phyloP scores from a whole-genome alignment of 2,329 filamentous ascomycete species.

The Fusarium tjaetaba region DNA sequence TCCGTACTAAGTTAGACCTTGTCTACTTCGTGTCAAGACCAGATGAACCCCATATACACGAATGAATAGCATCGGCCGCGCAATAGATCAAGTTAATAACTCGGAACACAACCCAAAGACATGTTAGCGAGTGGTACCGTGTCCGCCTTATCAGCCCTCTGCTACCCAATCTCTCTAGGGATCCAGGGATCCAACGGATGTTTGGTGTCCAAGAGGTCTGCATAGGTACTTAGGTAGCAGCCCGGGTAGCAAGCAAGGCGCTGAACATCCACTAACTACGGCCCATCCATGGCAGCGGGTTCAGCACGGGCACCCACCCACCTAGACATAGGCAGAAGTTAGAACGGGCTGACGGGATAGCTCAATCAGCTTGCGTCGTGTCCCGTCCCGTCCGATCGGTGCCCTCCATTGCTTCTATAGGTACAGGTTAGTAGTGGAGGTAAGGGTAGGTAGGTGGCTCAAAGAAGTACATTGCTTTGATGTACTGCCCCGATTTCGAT shows the following conservation, averaged over 20 bases:
- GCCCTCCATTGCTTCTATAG: not conserved
- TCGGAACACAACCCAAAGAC: not conserved
- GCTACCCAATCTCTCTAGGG: not conserved
- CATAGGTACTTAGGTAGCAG: not conserved
- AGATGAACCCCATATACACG: not conserved
- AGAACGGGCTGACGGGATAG: no score
- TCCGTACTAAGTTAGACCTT: not conserved
- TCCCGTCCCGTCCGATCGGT: conserved; percentile 18
- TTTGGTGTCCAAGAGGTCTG: conserved; percentile 18
- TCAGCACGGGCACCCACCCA: not conserved
- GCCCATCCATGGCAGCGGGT: conserved; percentile 3
- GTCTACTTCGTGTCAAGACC: not conserved
- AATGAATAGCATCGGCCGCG: not conserved
- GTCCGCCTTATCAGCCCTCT: not conserved
- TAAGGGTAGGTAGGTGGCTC: not conserved
- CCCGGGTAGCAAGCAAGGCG: conserved; percentile 2
- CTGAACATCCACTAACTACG: conserved; percentile 27
- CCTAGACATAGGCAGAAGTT: not conserved
- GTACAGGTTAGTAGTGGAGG: no score
- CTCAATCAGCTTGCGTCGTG: conserved; percentile 1
- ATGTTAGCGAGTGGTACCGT: not conserved
- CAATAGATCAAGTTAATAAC: not conserved
- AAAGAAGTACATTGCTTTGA: not conserved
- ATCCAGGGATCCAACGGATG: conserved; percentile 13
- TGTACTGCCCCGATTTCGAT: conserved; percentile 28